Conservation (phyloP, 148 eudicot genomes). For the Salicornia ramosissima region DNA sequence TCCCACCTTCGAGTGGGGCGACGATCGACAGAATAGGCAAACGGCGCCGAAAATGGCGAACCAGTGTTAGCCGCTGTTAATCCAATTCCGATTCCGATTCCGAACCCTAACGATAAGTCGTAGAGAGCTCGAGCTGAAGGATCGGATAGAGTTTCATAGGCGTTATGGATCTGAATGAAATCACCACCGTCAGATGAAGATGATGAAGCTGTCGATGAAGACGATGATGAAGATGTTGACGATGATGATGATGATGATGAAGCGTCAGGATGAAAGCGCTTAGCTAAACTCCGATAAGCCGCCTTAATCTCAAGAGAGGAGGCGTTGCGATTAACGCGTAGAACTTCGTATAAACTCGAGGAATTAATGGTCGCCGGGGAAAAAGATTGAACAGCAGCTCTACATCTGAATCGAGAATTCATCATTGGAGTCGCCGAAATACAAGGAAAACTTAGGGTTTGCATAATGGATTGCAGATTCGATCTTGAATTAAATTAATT, state of each 20-base stretch:
- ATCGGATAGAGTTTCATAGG: constrained; percentile 67
- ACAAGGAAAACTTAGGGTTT: constrained; percentile 16
- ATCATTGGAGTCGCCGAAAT: neutral
- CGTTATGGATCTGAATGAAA: constrained; percentile 62
- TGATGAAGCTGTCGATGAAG: constrained; percentile 16
- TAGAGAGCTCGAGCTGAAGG: constrained; percentile 40
- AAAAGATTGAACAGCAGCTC: constrained; percentile 16
- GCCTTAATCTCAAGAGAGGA: constrained; percentile 54
- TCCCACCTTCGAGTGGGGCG: constrained; percentile 54
- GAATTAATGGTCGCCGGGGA: constrained; percentile 10
- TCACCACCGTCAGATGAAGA: constrained; percentile 34
- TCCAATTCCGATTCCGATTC: constrained; percentile 4
- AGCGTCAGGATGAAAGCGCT: constrained; percentile 58
- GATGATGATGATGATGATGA: constrained; percentile 24
- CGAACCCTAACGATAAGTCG: constrained; percentile 27
- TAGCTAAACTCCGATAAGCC: constrained; percentile 61
- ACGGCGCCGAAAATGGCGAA: neutral
- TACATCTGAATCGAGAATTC: neutral
- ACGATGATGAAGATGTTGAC: no score
- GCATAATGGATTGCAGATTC: no score
- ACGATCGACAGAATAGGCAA: constrained; percentile 9
- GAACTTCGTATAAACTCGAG: constrained; percentile 53
- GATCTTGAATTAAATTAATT: no score
- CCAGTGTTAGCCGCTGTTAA: neutral
- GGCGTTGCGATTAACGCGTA: constrained; percentile 42